Evolutionary conservation across 306 rosid species (phyloP), one percentile per base, ranked within the genome.

Genomic region (Clitoria ternatea): DNA sequence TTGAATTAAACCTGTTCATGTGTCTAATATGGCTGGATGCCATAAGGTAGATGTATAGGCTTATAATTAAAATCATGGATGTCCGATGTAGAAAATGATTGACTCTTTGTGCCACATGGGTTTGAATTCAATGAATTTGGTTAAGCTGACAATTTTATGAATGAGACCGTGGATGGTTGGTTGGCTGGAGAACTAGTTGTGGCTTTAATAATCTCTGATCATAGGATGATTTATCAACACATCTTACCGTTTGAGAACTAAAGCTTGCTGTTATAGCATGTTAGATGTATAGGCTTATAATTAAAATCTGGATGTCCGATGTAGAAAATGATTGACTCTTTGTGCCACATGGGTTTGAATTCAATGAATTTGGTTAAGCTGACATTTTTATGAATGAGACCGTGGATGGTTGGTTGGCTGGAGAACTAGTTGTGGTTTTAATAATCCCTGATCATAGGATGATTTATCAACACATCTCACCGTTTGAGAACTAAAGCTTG

Each of bases 101-200:
- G 57, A 39, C 68, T 9, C 45, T 54, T 72, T 57, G 23, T 61
- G 61, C 50, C 27, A 18, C 66, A 47, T 15, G 49, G 49, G 27
- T 68, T 72, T 76, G 29, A 66, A 8, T 64, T 70, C 23, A 57
- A 59, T 11, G n/a, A 65, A 39, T 59, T 29, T 56, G 32, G 44
- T 37, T 14, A 73, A 44, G 14, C 23, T 7, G 50, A 30, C 22
- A 13, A 54, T 12, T n/a, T 40, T 23, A 2, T 7, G 13, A 44
- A 64, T 26, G 39, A 62, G 70, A 47, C 7, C 26, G 39, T 66
- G 69, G 42, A 14, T 75, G 36, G 26, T 72, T 60, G 44, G 20
- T 60, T 66, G 26, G 23, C 18, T 63, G 20, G 61, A 27, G n/a
- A n/a, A n/a, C n/a, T 14, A 53, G 14, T 55, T 18, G 26, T 47